phyloP scores from a whole-genome alignment of 805 yeast species.

The Candida boidinii region DNA sequence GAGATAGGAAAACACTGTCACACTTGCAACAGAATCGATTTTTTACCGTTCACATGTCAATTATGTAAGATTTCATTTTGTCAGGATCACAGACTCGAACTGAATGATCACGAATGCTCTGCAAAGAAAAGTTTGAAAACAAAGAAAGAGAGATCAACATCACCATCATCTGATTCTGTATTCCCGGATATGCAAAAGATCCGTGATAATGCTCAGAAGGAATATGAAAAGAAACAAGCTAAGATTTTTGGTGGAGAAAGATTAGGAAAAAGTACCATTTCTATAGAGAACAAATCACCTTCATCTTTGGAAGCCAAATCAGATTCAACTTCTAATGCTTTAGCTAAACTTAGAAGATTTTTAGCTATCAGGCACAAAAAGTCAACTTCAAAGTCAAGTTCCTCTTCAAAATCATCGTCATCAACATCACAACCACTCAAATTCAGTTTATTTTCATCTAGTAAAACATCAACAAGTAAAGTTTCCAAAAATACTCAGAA shows the following conservation, averaged over 20 bases:
- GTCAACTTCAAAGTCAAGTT: not conserved
- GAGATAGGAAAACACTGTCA: constrained; percentile 53
- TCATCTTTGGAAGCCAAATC: constrained; percentile 2
- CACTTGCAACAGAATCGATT: constrained; percentile 45
- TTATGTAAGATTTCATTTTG: constrained; percentile 36
- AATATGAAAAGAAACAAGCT: constrained; percentile 6
- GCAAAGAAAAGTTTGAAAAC: constrained; percentile 4
- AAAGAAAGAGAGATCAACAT: constrained; percentile 7
- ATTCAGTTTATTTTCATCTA: too few species aligned
- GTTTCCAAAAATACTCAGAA: constrained; percentile 14
- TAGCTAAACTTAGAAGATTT: constrained; percentile 14
- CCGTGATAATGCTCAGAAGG: constrained; percentile 25
- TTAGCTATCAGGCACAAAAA: constrained; percentile 1
- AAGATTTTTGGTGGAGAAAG: constrained; percentile 9
- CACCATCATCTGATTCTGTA: constrained; percentile 34
- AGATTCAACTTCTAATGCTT: constrained; percentile 10
- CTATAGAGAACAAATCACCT: constrained; percentile 6
- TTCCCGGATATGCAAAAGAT: constrained; percentile 45
- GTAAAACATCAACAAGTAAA: constrained; percentile 2
- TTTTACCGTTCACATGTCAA: constrained; percentile 47
- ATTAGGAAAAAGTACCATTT: constrained; percentile 17
- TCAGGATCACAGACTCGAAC: constrained; percentile 36
- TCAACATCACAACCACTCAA: too few species aligned
- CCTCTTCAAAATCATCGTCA: not conserved
- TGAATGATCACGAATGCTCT: constrained; percentile 23